Conservation (phyloP, 1,284 basidiomycete species). For the Heterobasidion irregulare region DNA sequence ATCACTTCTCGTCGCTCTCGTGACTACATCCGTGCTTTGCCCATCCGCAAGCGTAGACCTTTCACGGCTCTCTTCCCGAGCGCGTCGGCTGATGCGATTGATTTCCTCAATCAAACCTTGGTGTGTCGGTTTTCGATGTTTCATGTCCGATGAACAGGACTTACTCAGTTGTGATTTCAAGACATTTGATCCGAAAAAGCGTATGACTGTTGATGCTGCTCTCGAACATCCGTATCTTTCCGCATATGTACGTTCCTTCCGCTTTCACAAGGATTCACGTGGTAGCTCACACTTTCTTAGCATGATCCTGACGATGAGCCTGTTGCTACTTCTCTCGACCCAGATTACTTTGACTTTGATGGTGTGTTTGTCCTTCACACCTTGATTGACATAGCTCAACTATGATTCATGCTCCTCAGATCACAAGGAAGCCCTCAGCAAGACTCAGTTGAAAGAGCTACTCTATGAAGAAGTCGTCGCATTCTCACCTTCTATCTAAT, state of each 20-base stretch:
- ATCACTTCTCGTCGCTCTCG: constrained; percentile 79
- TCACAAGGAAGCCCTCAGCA: constrained; percentile 69
- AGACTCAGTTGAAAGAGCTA: constrained; percentile 68
- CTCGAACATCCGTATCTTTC: constrained; percentile 71
- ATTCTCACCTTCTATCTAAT: constrained; percentile 49
- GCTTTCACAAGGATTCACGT: neutral
- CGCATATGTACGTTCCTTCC: constrained; percentile 39
- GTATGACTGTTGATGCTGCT: constrained; percentile 81
- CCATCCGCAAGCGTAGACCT: constrained; percentile 57
- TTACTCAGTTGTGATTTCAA: constrained; percentile 13
- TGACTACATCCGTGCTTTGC: constrained; percentile 77
- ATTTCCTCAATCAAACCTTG: constrained; percentile 78
- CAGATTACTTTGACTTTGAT: constrained; percentile 85
- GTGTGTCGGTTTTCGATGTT: constrained; percentile 31
- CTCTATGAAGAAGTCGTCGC: constrained; percentile 63
- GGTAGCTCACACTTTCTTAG: constrained; percentile 26
- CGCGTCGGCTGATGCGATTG: constrained; percentile 67
- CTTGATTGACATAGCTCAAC: neutral
- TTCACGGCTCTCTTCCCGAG: constrained; percentile 63
- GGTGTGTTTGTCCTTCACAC: constrained; percentile 29
- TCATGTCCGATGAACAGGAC: constrained; percentile 1
- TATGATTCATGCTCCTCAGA: constrained; percentile 29
- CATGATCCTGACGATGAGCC: constrained; percentile 86
- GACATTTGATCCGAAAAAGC: constrained; percentile 84
- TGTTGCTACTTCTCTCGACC: constrained; percentile 61